phyloP scores from a whole-genome alignment of 306 rosid genomes.

The Quercus berberidifolia region DNA sequence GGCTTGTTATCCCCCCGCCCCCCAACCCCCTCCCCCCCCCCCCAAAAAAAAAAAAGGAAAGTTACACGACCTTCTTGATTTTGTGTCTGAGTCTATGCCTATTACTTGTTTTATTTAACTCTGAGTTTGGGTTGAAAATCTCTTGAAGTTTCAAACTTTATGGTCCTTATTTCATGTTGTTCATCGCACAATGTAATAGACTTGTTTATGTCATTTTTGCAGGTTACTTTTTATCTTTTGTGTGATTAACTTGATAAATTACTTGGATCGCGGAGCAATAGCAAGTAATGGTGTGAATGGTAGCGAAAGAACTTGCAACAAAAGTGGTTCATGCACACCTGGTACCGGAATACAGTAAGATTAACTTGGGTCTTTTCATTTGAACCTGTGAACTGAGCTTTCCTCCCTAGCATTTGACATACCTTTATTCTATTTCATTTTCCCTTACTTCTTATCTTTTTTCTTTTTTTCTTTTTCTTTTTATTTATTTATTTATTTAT shows the following conservation, averaged over 20 bases:
- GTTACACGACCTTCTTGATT: background rate
- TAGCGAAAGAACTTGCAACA: constrained; percentile 53
- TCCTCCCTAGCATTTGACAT: background rate
- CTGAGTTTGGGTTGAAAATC: background rate
- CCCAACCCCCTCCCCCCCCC: too few species aligned
- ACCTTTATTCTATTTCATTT: background rate
- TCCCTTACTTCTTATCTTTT: background rate
- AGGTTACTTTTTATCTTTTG: constrained; percentile 81
- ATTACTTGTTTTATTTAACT: background rate
- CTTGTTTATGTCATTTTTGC: constrained; percentile 19
- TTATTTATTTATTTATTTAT: background rate
- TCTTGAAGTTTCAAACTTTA: background rate
- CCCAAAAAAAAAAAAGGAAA: too few species aligned
- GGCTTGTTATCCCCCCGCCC: background rate
- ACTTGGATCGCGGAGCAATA: constrained; percentile 87
- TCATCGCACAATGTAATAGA: background rate
- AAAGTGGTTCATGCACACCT: constrained; percentile 54
- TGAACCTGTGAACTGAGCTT: background rate
- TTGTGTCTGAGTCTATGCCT: background rate
- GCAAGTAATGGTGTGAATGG: constrained; percentile 98
- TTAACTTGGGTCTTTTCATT: constrained; percentile 4
- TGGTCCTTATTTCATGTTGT: background rate
- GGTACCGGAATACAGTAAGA: constrained; percentile 93
- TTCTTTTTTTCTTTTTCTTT: background rate
- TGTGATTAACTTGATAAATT: constrained; percentile 73